Conservation (phyloP, 768 basidiomycete species). For the Termitomyces sp. region DNA sequence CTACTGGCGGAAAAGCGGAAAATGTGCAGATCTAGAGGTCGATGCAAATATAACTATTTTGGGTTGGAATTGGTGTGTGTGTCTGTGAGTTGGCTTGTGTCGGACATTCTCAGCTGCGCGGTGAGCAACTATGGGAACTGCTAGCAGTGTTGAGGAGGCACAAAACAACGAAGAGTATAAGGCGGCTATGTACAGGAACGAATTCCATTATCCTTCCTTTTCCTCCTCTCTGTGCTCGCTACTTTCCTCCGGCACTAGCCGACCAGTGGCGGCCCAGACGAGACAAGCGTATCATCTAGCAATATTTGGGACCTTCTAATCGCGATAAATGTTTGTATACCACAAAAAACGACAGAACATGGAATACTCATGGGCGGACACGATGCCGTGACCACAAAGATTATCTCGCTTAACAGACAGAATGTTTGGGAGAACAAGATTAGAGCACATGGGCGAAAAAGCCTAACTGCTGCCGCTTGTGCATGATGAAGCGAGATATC, state of each 20-base stretch:
- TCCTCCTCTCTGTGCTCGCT: too few relatives aligned
- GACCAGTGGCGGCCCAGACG: neutral
- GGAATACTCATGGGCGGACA: neutral
- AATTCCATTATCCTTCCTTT: too few relatives aligned
- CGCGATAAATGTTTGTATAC: neutral
- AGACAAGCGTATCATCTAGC: neutral
- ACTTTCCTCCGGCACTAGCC: too few relatives aligned
- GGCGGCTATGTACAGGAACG: too few relatives aligned
- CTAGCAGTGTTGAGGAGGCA: neutral
- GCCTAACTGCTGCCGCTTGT: neutral
- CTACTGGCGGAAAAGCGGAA: neutral
- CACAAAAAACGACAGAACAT: neutral
- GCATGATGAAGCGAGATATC: neutral
- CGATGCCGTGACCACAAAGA: neutral
- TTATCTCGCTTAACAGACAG: neutral
- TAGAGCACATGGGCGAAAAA: neutral
- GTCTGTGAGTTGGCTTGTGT: neutral
- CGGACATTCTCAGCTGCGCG: neutral
- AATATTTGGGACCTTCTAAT: neutral
- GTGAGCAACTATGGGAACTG: neutral
- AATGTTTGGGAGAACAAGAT: neutral
- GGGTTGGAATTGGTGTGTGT: neutral
- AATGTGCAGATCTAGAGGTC: neutral
- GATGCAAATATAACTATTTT: neutral
- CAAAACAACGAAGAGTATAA: neutral